Evolutionary conservation across 202 grass and related monocot species (phyloP), one percentile per base, ranked within the genome.

Genomic region (Hordeum pubiflorum): DNA sequence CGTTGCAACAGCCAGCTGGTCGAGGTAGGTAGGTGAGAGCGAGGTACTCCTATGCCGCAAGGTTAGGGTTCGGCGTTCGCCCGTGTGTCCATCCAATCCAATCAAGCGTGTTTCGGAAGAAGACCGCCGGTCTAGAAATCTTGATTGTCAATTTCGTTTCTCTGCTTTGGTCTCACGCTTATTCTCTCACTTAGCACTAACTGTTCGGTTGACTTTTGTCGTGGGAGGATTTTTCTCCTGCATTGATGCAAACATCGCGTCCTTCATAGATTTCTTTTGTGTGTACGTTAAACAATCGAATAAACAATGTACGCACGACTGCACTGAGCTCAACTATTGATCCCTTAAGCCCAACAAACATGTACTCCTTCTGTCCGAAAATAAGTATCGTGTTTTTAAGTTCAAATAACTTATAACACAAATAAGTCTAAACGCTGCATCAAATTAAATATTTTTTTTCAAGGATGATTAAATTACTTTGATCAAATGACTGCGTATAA

Each of bases 1-100:
- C 40, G 69, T 50, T 26, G 41, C 69, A 52, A 72, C 69, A 72
- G 23, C 69, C 41, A 72, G 69, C 24, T 72, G 39, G 68, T 71
- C 68, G 6, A 72, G 43, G 69, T 50, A 72, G 68, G 68, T 71
- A 21, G 50, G 17, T 54, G 50, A 54, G 63, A 37, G 18, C 31
- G 31, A 68, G 64, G 36, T 68, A 43, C 44, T 17, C 44, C 44
- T 6, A 48, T 1, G 14, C 14, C 12, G 38, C 38, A 43, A 24
- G 14, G 23, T 17, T 44, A 15, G 39, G 50, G 43, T 72, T 50
- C 29, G 43, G 50, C 41, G 43, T 72, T 50, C 29, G 43, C 31
- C 41, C 69, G 12, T 50, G 23, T 24, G 41, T 27, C 41, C 69
- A 32, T 31, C 69, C 24, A 50, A 50, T 44, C 12, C 12, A 50